Evolutionary conservation across 2,329 filamentous ascomycete genomes (phyloP), one percentile per base, ranked within the genome.

Genomic region (Pyricularia grisea): DNA sequence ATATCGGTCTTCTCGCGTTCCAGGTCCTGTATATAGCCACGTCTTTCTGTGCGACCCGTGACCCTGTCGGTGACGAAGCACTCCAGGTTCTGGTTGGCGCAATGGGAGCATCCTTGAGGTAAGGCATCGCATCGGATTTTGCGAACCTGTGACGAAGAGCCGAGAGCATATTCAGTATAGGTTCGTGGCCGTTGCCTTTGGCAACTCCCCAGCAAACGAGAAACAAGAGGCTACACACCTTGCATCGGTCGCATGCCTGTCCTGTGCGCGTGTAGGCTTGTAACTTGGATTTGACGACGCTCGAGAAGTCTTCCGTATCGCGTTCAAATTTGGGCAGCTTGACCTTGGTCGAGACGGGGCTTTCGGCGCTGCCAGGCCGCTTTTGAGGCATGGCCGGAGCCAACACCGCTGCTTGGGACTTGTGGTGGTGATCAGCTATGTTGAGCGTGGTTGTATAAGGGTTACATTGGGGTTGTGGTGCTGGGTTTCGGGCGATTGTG

Each of bases 41-140:
- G 85, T 69, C 89, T 87, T 70, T 92, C 90, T 67, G 92, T 92
- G 71, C 91, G 89, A 70, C 92, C 92, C 3, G 92, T 94, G 75
- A 95, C 92, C 74, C 93, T 89, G 78, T 97, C 93, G 70, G 93
- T 97, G 68, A 93, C 93, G 79, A 87, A 90, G 80, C 93, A 97
- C 75, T 92, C 87, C 74, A 91, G 87, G 72, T 88, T 88, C 76
- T 92, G 91, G 78, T 90, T 88, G 73, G 87, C 81, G 81, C 93
- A 97, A 74, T 92, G 90, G 71, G 91, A 92, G 80, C 93, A 97
- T 71, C 92, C 93, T 23, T 68, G 60, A 17, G 70, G 68, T 27
- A 69, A 58, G 33, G 70, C 70, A 33, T 96, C 93, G 83, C 93
- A 96, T 76, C 92, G 88, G 74, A 96, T 96, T 80, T 97, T 97